phyloP scores from a whole-genome alignment of 441 rosid genomes.

The Syzygium malaccense region DNA sequence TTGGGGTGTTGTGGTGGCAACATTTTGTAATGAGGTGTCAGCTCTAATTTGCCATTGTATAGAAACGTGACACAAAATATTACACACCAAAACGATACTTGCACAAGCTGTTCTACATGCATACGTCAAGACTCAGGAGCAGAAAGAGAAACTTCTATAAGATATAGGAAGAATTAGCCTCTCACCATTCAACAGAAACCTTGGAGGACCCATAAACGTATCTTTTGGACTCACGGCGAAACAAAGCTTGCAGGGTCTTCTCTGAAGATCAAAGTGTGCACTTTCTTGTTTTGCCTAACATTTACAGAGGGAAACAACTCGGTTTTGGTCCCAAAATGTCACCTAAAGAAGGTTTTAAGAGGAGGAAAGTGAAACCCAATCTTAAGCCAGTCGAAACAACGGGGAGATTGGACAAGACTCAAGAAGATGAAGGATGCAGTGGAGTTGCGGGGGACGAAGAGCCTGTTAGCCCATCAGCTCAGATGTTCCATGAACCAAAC shows the following conservation, averaged over 20 bases:
- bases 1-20: not conserved
- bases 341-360: not conserved
- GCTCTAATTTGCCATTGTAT: not conserved
- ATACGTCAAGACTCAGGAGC: not conserved
- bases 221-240: not conserved
- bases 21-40: not conserved
- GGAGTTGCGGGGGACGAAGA: not conserved
- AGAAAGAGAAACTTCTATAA: not conserved
- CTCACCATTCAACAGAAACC: not conserved
- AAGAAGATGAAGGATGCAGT: not conserved
- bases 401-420: not conserved
- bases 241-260: not conserved
- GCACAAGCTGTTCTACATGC: not conserved
- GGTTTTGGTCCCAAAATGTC: not conserved
- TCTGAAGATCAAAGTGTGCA: not conserved
- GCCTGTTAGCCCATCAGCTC: constrained; percentile 33
- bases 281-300: not conserved
- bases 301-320: not conserved
- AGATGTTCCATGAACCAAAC: constrained; percentile 35
- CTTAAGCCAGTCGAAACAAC: not conserved
- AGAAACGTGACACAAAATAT: not conserved
- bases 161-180: not conserved
- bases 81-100: not conserved
- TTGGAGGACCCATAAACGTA: not conserved
- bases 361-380: not conserved